A percentile compares a stretch with the other conserved stretches of the same genome.
phyloP scores from a whole-genome alignment of 371 early-diverging fungal species.

The Rhizopus stolonifer region DNA sequence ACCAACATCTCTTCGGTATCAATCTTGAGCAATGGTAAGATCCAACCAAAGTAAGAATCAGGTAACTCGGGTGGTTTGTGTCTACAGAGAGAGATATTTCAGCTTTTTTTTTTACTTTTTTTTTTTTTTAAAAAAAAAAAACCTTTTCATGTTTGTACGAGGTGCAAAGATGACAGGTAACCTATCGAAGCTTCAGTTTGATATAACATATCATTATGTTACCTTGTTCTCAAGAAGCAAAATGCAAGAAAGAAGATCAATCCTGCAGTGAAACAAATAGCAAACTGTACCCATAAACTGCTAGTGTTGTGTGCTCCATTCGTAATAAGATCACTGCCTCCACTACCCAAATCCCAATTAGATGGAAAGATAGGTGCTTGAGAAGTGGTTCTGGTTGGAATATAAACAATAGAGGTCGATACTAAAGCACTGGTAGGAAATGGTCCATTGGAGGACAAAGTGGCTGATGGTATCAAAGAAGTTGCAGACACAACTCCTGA shows the following conservation, averaged over 20 bases:
- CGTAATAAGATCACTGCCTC: slow-evolving; percentile 3
- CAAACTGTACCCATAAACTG: slow-evolving; percentile 40
- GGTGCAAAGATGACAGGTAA: slow-evolving; percentile 59
- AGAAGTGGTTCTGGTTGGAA: not conserved
- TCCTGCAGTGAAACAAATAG: slow-evolving; percentile 44
- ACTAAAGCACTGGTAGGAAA: not conserved
- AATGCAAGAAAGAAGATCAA: slow-evolving; percentile 47
- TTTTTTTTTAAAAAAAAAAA: not conserved
- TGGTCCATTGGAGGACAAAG: not conserved
- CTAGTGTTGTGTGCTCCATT: slow-evolving; percentile 25
- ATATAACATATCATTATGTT: not conserved
- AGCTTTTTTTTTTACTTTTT: slow-evolving; percentile 22
- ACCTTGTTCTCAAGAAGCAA: slow-evolving; percentile 55
- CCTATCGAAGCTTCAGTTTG: slow-evolving; percentile 13
- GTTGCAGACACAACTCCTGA: not conserved
- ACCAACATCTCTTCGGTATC: slow-evolving; percentile 52
- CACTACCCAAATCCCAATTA: slow-evolving; percentile 1
- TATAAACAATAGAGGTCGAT: not conserved
- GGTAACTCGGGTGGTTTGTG: slow-evolving; percentile 57
- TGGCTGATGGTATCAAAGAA: not conserved
- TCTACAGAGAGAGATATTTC: slow-evolving; percentile 25
- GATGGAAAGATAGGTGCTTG: not conserved
- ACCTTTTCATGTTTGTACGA: slow-evolving; percentile 50
- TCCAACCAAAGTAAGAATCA: slow-evolving; percentile 61
- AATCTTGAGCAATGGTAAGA: slow-evolving; percentile 52